phyloP scores from a whole-genome alignment of 1,284 basidiomycete species.

The Puccinia novopanici region DNA sequence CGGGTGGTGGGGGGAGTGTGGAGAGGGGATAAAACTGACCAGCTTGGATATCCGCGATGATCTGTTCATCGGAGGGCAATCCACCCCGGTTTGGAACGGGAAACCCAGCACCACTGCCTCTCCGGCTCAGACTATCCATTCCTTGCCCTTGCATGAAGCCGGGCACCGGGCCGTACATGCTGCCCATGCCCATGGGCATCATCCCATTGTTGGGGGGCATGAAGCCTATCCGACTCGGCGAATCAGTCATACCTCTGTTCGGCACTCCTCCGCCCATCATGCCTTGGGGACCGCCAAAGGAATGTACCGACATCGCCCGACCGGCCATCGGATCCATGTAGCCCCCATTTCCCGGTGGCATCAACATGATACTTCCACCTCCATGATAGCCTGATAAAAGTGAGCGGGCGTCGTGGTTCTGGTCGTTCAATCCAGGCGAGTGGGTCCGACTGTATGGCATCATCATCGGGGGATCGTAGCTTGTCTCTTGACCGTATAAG shows the following conservation, averaged over 20 bases:
- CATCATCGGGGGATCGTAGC: slow-evolving; percentile 49
- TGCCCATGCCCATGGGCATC: slow-evolving; percentile 30
- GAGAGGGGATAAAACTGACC: slow-evolving; percentile 31
- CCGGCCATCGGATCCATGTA: slow-evolving; percentile 41
- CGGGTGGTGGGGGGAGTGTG: not conserved
- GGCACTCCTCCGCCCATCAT: slow-evolving; percentile 43
- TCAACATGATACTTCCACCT: slow-evolving; percentile 45
- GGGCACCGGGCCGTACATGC: slow-evolving; percentile 25
- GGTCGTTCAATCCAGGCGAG: slow-evolving; percentile 47
- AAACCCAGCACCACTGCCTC: slow-evolving; percentile 45
- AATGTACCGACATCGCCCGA: slow-evolving; percentile 48
- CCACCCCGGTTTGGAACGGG: slow-evolving; percentile 26
- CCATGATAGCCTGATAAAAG: slow-evolving; percentile 50
- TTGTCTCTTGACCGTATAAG: slow-evolving; percentile 50
- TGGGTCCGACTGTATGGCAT: slow-evolving; percentile 42
- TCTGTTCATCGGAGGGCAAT: slow-evolving; percentile 52
- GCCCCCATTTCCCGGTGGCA: slow-evolving; percentile 29
- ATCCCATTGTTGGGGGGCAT: slow-evolving; percentile 15
- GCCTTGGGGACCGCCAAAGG: slow-evolving; percentile 45
- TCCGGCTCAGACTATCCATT: slow-evolving; percentile 28
- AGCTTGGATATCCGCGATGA: slow-evolving; percentile 53
- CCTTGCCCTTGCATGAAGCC: slow-evolving; percentile 45
- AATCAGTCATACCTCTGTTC: slow-evolving; percentile 38
- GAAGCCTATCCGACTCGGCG: slow-evolving; percentile 22
- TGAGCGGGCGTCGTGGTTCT: slow-evolving; percentile 41